Evolutionary conservation across 2,329 filamentous ascomycete species (phyloP).

Genomic region (Calonectria hongkongensis): DNA sequence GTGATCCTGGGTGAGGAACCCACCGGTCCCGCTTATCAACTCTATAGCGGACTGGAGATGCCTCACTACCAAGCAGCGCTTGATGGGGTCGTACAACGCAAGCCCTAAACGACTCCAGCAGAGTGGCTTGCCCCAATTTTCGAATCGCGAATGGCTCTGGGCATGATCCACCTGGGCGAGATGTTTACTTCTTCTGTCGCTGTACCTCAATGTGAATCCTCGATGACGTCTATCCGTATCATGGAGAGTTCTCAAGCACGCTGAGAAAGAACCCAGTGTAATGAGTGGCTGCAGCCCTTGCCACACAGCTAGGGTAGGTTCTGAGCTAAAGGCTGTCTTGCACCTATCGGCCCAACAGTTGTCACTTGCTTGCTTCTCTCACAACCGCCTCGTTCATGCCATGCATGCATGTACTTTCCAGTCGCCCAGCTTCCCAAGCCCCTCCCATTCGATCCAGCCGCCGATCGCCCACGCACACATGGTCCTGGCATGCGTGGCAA

Average conservation of each 20-base stretch:
- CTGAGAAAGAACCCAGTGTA: neutral
- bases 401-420: constrained; percentile 29
- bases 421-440: constrained; percentile 13
- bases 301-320: constrained; percentile 1
- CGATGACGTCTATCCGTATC: neutral
- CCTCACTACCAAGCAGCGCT: neutral
- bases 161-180: neutral
- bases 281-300: constrained; percentile 4
- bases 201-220: neutral
- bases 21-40: neutral
- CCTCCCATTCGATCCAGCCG: constrained; percentile 29
- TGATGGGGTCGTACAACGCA: neutral
- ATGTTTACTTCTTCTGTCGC: neutral
- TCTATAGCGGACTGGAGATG: neutral
- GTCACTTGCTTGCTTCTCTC: constrained; percentile 21
- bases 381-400: constrained; percentile 32
- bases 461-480: constrained; percentile 30
- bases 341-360: constrained; percentile 22
- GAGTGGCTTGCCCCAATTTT: constrained; percentile 1
- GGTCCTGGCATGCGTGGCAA: constrained; percentile 21
- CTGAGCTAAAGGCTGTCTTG: constrained; percentile 9
- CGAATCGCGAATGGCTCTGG: neutral
- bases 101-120: neutral
- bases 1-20: neutral
- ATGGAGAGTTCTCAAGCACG: neutral